A percentile compares a stretch with the other conserved stretches of the same genome.
phyloP scores from a whole-genome alignment of 2,329 filamentous ascomycete genomes.

The Cucurbitaria berberidis region DNA sequence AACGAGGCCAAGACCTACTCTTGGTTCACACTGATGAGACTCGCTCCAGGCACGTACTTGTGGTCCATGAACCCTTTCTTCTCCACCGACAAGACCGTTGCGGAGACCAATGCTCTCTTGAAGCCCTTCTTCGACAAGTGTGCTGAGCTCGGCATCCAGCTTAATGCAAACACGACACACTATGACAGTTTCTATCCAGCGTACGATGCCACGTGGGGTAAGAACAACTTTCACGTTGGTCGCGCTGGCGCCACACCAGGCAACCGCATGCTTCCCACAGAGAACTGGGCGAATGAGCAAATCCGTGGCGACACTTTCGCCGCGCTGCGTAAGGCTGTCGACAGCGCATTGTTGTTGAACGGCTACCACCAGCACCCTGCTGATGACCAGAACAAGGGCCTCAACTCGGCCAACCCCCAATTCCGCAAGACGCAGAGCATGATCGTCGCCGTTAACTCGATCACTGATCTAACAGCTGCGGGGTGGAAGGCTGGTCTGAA shows the following conservation, averaged over 20 bases:
- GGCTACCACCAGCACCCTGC: slow-evolving; percentile 37
- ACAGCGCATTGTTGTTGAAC: slow-evolving; percentile 26
- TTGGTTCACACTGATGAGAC: slow-evolving; percentile 31
- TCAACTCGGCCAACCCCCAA: slow-evolving; percentile 41
- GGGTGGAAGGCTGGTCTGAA: slow-evolving; percentile 29
- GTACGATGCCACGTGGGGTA: slow-evolving; percentile 38
- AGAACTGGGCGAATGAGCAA: slow-evolving; percentile 37
- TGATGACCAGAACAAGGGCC: slow-evolving; percentile 20
- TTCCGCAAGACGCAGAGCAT: slow-evolving; percentile 35
- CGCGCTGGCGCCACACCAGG: slow-evolving; percentile 36
- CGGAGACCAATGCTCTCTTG: slow-evolving; percentile 29
- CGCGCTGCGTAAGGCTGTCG: slow-evolving; percentile 28
- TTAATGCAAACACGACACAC: slow-evolving; percentile 26
- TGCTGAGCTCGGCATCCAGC: slow-evolving; percentile 30
- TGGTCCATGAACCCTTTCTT: slow-evolving; percentile 39
- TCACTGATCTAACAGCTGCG: slow-evolving; percentile 26
- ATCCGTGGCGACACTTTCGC: slow-evolving; percentile 36
- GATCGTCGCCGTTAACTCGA: slow-evolving; percentile 29
- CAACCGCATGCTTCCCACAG: slow-evolving; percentile 45
- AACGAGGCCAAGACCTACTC: slow-evolving; percentile 38
- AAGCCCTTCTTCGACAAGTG: slow-evolving; percentile 33
- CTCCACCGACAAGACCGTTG: slow-evolving; percentile 33
- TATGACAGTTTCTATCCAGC: slow-evolving; percentile 38
- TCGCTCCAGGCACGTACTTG: slow-evolving; percentile 29
- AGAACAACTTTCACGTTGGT: slow-evolving; percentile 36